These are phyloP conservation scores for Polychaeton citri DNA, from an alignment of 2,329 filamentous ascomycete species.

Conservation along the genomic window DNA sequence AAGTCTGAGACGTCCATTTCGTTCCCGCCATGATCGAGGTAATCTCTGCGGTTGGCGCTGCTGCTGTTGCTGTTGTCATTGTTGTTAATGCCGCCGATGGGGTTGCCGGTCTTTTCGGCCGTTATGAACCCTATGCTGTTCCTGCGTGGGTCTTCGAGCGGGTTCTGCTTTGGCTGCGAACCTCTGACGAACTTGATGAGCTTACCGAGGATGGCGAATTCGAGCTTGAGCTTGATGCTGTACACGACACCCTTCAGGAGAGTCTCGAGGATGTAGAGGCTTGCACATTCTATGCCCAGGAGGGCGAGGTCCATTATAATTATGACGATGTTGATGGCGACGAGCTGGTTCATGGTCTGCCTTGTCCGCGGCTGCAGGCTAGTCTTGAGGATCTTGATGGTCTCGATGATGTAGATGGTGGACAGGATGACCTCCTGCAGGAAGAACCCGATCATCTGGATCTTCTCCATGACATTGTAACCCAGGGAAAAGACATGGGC, in stretches of 20 bases:
- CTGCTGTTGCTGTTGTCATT: not conserved
- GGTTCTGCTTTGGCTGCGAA: slow-evolving; percentile 3
- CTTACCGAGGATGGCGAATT: slow-evolving; percentile 19
- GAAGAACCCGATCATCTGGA: slow-evolving; percentile 31
- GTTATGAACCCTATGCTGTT: slow-evolving; percentile 7
- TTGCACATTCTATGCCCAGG: slow-evolving; percentile 20
- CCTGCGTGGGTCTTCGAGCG: slow-evolving; percentile 6
- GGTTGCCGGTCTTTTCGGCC: not conserved
- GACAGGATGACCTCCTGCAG: slow-evolving; percentile 25
- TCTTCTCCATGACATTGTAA: slow-evolving; percentile 32
- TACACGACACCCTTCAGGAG: slow-evolving; percentile 25
- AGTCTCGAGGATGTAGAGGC: slow-evolving; percentile 20
- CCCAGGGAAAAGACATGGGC: slow-evolving; percentile 21
- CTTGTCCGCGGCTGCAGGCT: slow-evolving; percentile 10
- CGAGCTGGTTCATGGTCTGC: slow-evolving; percentile 22
- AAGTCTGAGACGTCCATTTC: slow-evolving; percentile 8
- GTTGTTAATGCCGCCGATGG: not conserved
- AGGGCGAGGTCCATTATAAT: slow-evolving; percentile 24
- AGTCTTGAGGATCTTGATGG: slow-evolving; percentile 11
- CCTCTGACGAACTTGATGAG: slow-evolving; percentile 16
- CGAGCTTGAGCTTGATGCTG: slow-evolving; percentile 22
- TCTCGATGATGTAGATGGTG: slow-evolving; percentile 18
- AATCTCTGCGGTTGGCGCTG: not conserved
- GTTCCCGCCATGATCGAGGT: slow-evolving; percentile 5
- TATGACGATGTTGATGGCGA: slow-evolving; percentile 25